Conservation (phyloP, 352 stramenopile genomes). For the Globisporangium acanthophoron region DNA sequence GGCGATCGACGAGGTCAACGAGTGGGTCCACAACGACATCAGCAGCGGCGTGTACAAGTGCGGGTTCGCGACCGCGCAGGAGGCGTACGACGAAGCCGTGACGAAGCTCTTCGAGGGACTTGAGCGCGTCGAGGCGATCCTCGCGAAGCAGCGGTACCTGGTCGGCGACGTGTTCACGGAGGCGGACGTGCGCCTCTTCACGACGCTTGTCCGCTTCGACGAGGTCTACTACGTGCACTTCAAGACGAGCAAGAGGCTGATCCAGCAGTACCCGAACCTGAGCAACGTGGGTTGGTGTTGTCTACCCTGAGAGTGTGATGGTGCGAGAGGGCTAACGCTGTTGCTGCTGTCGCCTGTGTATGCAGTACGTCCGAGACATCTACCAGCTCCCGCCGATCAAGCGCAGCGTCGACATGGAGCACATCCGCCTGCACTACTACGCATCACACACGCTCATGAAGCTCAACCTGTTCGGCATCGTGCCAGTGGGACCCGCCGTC, state of each 20-base stretch:
- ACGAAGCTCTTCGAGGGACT: constrained; percentile 62
- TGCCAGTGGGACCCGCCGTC: constrained; percentile 75
- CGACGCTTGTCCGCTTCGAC: constrained; percentile 79
- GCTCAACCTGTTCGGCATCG: constrained; percentile 92
- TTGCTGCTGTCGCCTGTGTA: background rate
- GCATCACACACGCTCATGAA: constrained; percentile 81
- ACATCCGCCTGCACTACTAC: constrained; percentile 98
- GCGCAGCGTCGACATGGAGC: constrained; percentile 92
- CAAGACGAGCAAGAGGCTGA: constrained; percentile 86
- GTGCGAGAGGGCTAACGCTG: background rate
- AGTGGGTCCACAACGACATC: constrained; percentile 90
- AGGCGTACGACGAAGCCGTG: constrained; percentile 83
- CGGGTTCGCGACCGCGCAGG: constrained; percentile 87
- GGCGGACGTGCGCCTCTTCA: constrained; percentile 73
- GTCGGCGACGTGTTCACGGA: constrained; percentile 70
- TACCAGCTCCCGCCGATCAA: constrained; percentile 91
- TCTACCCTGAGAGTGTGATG: too few species aligned
- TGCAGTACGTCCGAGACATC: constrained; percentile 76
- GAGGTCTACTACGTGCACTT: constrained; percentile 85
- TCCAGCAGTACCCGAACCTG: constrained; percentile 87
- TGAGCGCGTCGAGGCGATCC: constrained; percentile 64
- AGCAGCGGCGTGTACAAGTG: constrained; percentile 92
- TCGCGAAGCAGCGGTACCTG: constrained; percentile 61
- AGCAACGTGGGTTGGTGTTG: constrained; percentile 42
- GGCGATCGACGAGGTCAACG: constrained; percentile 88